Evolutionary conservation across 805 yeast species (phyloP), one percentile per base, ranked within the genome.

Genomic region (Komagataella pastoris): DNA sequence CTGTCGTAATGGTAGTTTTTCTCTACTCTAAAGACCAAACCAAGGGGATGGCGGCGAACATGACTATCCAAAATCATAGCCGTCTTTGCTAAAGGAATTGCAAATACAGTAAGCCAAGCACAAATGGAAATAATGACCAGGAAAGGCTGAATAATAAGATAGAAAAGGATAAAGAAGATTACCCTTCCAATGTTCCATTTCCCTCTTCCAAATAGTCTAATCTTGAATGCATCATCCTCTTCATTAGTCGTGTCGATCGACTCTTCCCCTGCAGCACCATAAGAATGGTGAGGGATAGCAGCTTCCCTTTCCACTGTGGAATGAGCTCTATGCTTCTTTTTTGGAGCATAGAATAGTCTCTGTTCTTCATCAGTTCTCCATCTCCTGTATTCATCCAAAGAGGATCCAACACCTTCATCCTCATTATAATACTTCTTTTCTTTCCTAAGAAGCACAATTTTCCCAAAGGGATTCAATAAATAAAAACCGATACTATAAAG

Each of bases 21-120:
- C 55, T 83, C 88, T 53, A 71, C 69, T 60, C 80, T 82, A 67
- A 88, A 86, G 23, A 82, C 79, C n/a, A 91, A 67, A 0, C 96
- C 96, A 52, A 91, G 69, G 0, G 99, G 99, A 64, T 90, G 97
- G 53, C 90, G 78, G 60, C 96, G 80, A 53, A 90, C 70, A 65
- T 93, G 97, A 53, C 78, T 76, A 57, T 84, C 74, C 40, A 93
- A 65, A 18, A 83, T 80, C 58, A 73, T 66, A 24, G 85, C 70
- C 17, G 88, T 84, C 51, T 88, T 88, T 17, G 95, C 81, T 95
- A 93, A 88, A 46, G 99, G 99, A 49, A 91, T 88, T 5, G 96
- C 81, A 64, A 93, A 83, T 0, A 90, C 96, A 43, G 78, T 65
- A 44, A 91, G 65, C 97, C 97, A 93, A 58, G 91, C 78, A 3